These are phyloP conservation scores for Cardiosporidium cionae DNA, from an alignment of 169 alveolate species.

Conservation along the genomic window DNA sequence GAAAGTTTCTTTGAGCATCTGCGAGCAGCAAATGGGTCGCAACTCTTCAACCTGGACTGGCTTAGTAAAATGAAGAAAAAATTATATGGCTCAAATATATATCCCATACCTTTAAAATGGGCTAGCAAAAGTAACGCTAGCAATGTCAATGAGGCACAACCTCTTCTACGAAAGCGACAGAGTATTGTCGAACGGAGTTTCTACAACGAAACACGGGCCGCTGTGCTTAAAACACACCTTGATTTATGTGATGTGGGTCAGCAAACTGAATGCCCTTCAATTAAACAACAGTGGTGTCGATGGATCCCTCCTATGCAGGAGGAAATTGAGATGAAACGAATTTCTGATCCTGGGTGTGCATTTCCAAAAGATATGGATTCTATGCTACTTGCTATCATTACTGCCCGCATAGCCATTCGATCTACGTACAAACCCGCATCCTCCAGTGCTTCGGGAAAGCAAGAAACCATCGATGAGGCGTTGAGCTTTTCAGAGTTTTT, in stretches of 20 bases:
- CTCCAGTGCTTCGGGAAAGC: conserved; percentile 9
- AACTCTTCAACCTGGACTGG: neutral
- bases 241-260: conserved; percentile 12
- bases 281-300: neutral
- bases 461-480: conserved; percentile 10
- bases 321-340: conserved; percentile 2
- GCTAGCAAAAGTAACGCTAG: too few relatives aligned
- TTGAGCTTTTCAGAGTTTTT: neutral
- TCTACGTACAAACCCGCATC: conserved; percentile 19
- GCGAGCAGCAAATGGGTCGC: neutral
- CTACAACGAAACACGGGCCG: conserved; percentile 15
- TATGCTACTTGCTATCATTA: conserved; percentile 20
- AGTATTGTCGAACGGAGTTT: conserved; percentile 24
- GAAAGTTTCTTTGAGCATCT: neutral
- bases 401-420: conserved; percentile 32
- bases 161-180: conserved; percentile 21
- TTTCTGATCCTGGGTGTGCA: neutral
- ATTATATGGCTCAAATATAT: neutral
- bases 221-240: conserved; percentile 12
- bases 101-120: neutral
- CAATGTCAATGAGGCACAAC: conserved; percentile 6
- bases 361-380: conserved; percentile 30
- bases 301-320: conserved; percentile 13
- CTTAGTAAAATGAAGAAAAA: neutral
- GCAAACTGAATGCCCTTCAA: neutral